Evolutionary conservation across 768 basidiomycete genomes (phyloP).

Genomic region (Leucogyrophana mollusca): DNA sequence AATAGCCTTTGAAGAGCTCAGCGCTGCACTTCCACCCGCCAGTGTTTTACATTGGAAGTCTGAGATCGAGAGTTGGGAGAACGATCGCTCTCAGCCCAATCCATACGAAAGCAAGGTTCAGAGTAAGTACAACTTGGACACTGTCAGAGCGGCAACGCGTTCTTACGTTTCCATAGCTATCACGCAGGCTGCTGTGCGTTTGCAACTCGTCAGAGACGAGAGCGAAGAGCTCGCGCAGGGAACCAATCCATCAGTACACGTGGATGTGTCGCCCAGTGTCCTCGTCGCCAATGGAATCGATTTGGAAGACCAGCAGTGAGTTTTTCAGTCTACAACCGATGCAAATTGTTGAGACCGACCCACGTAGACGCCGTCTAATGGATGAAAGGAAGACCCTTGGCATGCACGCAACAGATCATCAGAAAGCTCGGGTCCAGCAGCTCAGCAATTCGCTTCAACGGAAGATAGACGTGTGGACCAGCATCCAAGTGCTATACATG

Average conservation of each 20-base stretch:
- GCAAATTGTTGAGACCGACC: neutral
- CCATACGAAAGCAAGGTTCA: slow-evolving; percentile 17
- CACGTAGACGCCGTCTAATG: neutral
- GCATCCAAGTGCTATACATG: too few species aligned
- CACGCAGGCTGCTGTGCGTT: slow-evolving; percentile 12
- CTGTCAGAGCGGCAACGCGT: neutral
- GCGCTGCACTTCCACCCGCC: too few species aligned
- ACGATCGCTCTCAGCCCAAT: slow-evolving; percentile 14
- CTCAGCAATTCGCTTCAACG: neutral
- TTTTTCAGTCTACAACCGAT: slow-evolving; percentile 2
- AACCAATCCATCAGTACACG: neutral
- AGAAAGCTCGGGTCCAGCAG: neutral
- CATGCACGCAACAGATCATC: neutral
- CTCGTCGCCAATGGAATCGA: slow-evolving; percentile 30
- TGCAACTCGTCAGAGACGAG: slow-evolving; percentile 24
- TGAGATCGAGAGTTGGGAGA: slow-evolving; percentile 20
- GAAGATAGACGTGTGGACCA: neutral
- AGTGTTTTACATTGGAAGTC: too few species aligned
- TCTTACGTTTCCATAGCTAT: too few species aligned
- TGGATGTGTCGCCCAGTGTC: slow-evolving; percentile 16
- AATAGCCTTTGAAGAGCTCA: neutral
- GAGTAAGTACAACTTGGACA: slow-evolving; percentile 1
- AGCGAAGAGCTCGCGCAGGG: slow-evolving; percentile 3
- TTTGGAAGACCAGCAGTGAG: slow-evolving; percentile 34
- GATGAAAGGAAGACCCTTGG: neutral